A percentile compares a stretch with the other conserved stretches of the same genome.
These are phyloP conservation scores for Sporothrix phasma DNA, from an alignment of 2,329 filamentous ascomycete species.

Conservation along the genomic window DNA sequence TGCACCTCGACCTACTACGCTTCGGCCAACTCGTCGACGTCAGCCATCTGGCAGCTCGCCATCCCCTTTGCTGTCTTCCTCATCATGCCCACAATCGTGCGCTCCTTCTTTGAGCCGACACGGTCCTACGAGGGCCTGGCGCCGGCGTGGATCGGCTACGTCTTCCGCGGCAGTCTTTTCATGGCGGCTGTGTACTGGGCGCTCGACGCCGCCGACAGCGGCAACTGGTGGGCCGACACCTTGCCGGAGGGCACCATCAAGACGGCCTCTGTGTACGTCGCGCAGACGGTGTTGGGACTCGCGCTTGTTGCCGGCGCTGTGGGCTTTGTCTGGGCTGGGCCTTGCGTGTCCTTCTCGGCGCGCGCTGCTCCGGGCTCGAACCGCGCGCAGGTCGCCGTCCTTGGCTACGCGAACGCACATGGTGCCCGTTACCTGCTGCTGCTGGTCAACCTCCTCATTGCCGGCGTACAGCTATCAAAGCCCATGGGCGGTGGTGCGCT, in stretches of 20 bases:
- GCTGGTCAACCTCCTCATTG: conserved; percentile 65
- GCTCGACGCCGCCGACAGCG: conserved; percentile 80
- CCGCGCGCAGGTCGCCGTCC: conserved; percentile 56
- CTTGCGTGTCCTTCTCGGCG: conserved; percentile 65
- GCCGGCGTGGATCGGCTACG: conserved; percentile 71
- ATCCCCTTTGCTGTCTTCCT: conserved; percentile 69
- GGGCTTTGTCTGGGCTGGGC: conserved; percentile 77
- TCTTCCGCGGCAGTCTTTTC: conserved; percentile 65
- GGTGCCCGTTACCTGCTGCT: conserved; percentile 84
- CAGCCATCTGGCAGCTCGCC: conserved; percentile 75
- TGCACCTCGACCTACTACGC: conserved; percentile 94
- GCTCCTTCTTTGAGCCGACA: conserved; percentile 71
- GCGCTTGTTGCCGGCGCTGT: conserved; percentile 75
- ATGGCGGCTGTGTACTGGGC: conserved; percentile 77
- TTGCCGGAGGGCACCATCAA: conserved; percentile 56
- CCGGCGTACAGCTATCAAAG: conserved; percentile 74
- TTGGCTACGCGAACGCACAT: conserved; percentile 89
- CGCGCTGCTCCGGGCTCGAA: conserved; percentile 33
- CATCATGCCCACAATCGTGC: conserved; percentile 62
- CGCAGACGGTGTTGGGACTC: conserved; percentile 70
- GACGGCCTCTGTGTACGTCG: conserved; percentile 62
- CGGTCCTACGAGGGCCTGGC: conserved; percentile 82
- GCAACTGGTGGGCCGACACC: conserved; percentile 57
- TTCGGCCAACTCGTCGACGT: conserved; percentile 83
- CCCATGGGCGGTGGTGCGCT: conserved; percentile 87